phyloP scores from a whole-genome alignment of 2,329 filamentous ascomycete genomes.

The Fusarium napiforme region DNA sequence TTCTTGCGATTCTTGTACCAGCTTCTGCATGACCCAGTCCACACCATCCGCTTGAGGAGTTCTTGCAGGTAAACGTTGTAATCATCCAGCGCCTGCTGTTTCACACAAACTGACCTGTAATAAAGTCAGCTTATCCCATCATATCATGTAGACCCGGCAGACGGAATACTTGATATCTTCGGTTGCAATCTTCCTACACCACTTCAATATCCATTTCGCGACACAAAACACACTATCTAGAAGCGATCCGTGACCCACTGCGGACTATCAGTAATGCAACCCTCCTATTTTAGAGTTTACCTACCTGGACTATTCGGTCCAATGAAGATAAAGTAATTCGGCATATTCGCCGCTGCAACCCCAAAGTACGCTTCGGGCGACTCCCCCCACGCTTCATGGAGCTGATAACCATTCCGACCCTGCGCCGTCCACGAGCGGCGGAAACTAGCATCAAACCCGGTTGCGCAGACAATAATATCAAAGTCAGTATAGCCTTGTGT shows the following conservation, averaged over 20 bases:
- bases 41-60: constrained; percentile 10
- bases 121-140: accelerated
- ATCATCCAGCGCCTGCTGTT: neutral
- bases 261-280: neutral
- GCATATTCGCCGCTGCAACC: neutral
- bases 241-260: neutral
- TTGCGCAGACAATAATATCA: constrained; percentile 28
- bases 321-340: neutral
- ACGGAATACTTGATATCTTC: constrained; percentile 1
- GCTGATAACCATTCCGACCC: neutral
- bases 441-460: constrained; percentile 30
- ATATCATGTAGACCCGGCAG: neutral
- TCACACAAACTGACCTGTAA: neutral
- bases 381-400: constrained; percentile 13
- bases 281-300: too few relatives aligned
- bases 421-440: neutral
- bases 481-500: neutral
- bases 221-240: neutral
- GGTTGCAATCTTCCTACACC: constrained; percentile 1
- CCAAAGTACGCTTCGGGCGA: constrained; percentile 16
- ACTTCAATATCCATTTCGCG: neutral
- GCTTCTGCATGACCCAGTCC: constrained; percentile 1
- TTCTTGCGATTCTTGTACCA: constrained; percentile 10
- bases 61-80: constrained; percentile 18
- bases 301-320: neutral